A percentile compares a stretch with the other conserved stretches of the same genome.
Evolutionary conservation across 192 early-diverging fungal species (phyloP).

Genomic region (Oehlia diaphana): DNA sequence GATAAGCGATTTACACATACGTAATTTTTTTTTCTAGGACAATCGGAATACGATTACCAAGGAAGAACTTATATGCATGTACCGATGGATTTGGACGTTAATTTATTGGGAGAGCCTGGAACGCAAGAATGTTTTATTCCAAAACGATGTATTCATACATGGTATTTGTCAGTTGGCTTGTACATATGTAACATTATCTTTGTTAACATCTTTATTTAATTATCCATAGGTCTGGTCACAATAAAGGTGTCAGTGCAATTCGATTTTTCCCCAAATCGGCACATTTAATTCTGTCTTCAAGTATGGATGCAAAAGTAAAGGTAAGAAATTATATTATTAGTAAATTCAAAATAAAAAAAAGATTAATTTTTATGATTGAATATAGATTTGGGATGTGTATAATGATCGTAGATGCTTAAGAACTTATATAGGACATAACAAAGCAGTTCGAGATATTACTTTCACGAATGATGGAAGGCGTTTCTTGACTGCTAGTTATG

Average conservation of each 20-base stretch:
- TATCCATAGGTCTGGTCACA: constrained; percentile 66
- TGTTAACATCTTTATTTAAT: background rate
- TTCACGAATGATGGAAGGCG: constrained; percentile 84
- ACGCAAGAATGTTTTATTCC: constrained; percentile 82
- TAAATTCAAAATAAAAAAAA: background rate
- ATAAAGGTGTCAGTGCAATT: constrained; percentile 88
- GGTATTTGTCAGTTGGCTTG: constrained; percentile 36
- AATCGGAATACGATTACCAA: constrained; percentile 84
- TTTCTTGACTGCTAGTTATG: constrained; percentile 90
- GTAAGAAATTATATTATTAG: constrained; percentile 34
- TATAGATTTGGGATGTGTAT: constrained; percentile 92
- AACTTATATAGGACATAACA: constrained; percentile 89
- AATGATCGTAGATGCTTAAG: constrained; percentile 82
- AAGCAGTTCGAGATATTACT: constrained; percentile 88
- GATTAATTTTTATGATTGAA: background rate
- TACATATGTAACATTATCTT: background rate
- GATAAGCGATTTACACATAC: background rate
- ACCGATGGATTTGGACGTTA: constrained; percentile 83
- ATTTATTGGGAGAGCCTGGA: constrained; percentile 73
- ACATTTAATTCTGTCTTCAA: constrained; percentile 85
- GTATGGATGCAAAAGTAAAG: constrained; percentile 97
- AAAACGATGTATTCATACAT: constrained; percentile 85
- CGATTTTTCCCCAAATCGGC: constrained; percentile 88
- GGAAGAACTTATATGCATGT: constrained; percentile 97
- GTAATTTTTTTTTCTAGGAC: constrained; percentile 23